Conservation (phyloP, 2,329 filamentous ascomycete species). For the Fusarium sulawesiense region DNA sequence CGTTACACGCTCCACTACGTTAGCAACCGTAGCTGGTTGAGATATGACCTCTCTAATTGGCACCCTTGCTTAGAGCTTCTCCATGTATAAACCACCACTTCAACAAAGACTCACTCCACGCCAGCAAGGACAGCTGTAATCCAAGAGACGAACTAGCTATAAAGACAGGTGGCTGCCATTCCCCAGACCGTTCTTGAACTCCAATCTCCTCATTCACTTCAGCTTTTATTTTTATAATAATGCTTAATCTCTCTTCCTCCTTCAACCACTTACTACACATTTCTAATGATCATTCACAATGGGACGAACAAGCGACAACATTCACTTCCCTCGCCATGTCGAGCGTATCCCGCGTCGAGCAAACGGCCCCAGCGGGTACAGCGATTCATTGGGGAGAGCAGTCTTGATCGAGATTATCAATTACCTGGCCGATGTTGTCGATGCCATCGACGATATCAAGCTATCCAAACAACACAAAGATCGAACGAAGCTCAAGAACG, state of each 20-base stretch:
- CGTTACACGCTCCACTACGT: slow-evolving; percentile 18
- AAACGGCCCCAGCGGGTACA: slow-evolving; percentile 26
- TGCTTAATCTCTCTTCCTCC: neutral
- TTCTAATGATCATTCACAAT: slow-evolving; percentile 27
- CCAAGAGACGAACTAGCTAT: slow-evolving; percentile 11
- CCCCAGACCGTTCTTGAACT: neutral
- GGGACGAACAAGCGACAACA: slow-evolving; percentile 32
- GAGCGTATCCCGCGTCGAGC: slow-evolving; percentile 27
- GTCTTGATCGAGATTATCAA: slow-evolving; percentile 37
- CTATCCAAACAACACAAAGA: slow-evolving; percentile 28
- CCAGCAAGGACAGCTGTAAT: neutral
- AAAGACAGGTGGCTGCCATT: slow-evolving; percentile 2
- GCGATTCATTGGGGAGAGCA: slow-evolving; percentile 30
- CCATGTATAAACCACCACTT: slow-evolving; percentile 34
- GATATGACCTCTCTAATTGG: slow-evolving; percentile 22
- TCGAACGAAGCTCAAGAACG: slow-evolving; percentile 18
- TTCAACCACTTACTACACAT: neutral
- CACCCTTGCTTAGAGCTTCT: slow-evolving; percentile 18
- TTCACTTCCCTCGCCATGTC: slow-evolving; percentile 34
- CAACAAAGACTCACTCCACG: slow-evolving; percentile 4
- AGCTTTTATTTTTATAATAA: slow-evolving; percentile 7
- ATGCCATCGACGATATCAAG: slow-evolving; percentile 33
- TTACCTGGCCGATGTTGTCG: slow-evolving; percentile 34
- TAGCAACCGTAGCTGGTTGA: slow-evolving; percentile 17
- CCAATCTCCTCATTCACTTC: neutral